Evolutionary conservation across 805 yeast species (phyloP).

Genomic region (Vanderwaltozyma yarrowii): DNA sequence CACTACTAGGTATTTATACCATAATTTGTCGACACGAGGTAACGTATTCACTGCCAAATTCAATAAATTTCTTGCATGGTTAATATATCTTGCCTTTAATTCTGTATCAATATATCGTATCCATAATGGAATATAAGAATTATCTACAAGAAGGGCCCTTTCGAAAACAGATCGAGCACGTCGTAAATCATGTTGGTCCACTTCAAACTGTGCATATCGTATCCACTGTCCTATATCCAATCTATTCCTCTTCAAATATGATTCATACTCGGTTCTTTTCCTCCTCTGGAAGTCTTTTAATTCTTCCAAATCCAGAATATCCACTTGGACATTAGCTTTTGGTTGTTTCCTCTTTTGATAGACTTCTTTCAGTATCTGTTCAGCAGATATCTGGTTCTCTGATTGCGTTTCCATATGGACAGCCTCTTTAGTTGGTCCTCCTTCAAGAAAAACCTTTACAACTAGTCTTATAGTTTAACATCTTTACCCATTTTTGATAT

Average conservation of each 20-base stretch:
- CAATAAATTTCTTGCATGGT: slow-evolving; percentile 80
- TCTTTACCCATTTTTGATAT: too few species aligned
- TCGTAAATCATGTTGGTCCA: slow-evolving; percentile 63
- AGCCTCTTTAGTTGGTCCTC: not conserved
- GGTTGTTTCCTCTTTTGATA: slow-evolving; percentile 30
- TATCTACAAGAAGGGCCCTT: slow-evolving; percentile 70
- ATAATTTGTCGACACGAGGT: slow-evolving; percentile 75
- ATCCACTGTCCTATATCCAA: slow-evolving; percentile 82
- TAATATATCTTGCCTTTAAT: slow-evolving; percentile 57
- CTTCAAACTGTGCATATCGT: slow-evolving; percentile 82
- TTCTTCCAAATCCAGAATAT: slow-evolving; percentile 70
- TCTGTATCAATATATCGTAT: slow-evolving; percentile 72
- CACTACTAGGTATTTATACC: slow-evolving; percentile 74
- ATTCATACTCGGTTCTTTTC: slow-evolving; percentile 74
- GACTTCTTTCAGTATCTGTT: slow-evolving; percentile 53
- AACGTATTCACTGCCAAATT: slow-evolving; percentile 65
- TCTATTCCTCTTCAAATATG: slow-evolving; percentile 76
- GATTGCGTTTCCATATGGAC: not conserved
- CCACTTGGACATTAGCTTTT: slow-evolving; percentile 26
- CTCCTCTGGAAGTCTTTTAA: slow-evolving; percentile 62
- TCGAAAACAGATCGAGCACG: slow-evolving; percentile 85
- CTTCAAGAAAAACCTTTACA: not conserved
- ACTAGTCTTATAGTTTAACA: too few species aligned
- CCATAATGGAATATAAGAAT: slow-evolving; percentile 77
- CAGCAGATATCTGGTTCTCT: slow-evolving; percentile 49